Evolutionary conservation across 208 protist genomes (phyloP).

Genomic region (Acanthamoeba lugdunensis): DNA sequence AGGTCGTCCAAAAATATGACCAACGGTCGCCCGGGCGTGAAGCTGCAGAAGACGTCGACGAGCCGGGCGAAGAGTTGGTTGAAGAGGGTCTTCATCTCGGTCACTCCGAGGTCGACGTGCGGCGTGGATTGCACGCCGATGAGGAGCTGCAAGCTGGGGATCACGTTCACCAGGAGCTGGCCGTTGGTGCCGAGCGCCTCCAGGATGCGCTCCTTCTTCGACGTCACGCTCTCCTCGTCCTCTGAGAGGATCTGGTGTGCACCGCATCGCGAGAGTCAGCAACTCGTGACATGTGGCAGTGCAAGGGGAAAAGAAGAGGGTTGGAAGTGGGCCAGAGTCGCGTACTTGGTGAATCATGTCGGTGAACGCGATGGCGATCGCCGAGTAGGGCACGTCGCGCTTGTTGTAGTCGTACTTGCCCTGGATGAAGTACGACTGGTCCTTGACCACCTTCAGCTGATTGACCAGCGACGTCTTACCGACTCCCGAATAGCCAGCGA

Average conservation of each 20-base stretch:
- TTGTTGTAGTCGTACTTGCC: slow-evolving; percentile 73
- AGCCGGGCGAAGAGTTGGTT: slow-evolving; percentile 60
- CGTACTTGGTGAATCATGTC: slow-evolving; percentile 59
- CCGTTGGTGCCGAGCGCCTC: slow-evolving; percentile 22
- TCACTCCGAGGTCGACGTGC: slow-evolving; percentile 39
- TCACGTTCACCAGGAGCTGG: slow-evolving; percentile 61
- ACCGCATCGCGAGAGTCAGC: background rate
- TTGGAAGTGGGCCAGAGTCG: background rate
- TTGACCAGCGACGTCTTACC: slow-evolving; percentile 59
- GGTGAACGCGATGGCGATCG: slow-evolving; percentile 44
- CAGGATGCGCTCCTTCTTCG: background rate
- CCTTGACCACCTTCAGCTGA: slow-evolving; percentile 50
- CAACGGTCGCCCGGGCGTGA: slow-evolving; percentile 33
- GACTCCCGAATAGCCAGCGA: slow-evolving; percentile 36
- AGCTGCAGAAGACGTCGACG: slow-evolving; percentile 42
- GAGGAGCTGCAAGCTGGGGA: slow-evolving; percentile 50
- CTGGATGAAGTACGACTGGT: slow-evolving; percentile 51
- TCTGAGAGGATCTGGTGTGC: slow-evolving; percentile 40
- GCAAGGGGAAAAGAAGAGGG: background rate
- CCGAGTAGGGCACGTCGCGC: slow-evolving; percentile 70
- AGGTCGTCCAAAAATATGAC: slow-evolving; percentile 54
- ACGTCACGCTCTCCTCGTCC: slow-evolving; percentile 31
- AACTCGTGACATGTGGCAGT: no score
- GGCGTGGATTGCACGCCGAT: slow-evolving; percentile 20
- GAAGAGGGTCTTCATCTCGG: slow-evolving; percentile 60